phyloP scores from a whole-genome alignment of 108 stramenopile species.

The Schizochytrium sp. region DNA sequence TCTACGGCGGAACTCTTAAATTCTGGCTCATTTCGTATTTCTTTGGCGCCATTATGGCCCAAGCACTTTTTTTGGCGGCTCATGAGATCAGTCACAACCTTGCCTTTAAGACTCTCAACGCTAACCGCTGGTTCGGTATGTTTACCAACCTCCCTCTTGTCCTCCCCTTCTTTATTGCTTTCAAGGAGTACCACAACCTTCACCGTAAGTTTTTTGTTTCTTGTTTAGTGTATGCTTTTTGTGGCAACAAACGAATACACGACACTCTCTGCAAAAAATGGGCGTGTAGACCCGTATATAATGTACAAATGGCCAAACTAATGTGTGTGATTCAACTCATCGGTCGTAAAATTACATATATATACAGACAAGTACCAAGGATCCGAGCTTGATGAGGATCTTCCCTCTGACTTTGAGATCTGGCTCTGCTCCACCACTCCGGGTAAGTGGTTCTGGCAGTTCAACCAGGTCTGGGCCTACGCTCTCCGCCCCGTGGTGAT shows the following conservation, averaged over 20 bases:
- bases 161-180: conserved; percentile 77
- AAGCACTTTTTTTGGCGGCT: conserved; percentile 86
- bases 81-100: conserved; percentile 93
- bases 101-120: conserved; percentile 77
- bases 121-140: conserved; percentile 84
- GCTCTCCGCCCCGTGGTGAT: conserved; percentile 85
- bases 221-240: not conserved
- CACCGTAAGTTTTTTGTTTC: conserved; percentile 82
- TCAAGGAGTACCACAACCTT: conserved; percentile 94
- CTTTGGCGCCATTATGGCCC: conserved; percentile 84
- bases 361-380: conserved; percentile 74
- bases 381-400: conserved; percentile 87
- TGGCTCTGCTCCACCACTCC: conserved; percentile 78
- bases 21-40: conserved; percentile 73
- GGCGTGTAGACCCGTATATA: too few relatives aligned
- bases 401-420: conserved; percentile 85
- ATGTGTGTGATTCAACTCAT: not conserved
- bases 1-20: conserved; percentile 67
- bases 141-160: conserved; percentile 89
- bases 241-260: too few relatives aligned
- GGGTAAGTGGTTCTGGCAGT: conserved; percentile 84
- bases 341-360: not conserved
- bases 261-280: too few relatives aligned
- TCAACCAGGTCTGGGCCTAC: conserved; percentile 87
- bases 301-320: conserved; percentile 60